phyloP scores from a whole-genome alignment of 495 filamentous ascomycete species.

The Neurospora hispaniola region DNA sequence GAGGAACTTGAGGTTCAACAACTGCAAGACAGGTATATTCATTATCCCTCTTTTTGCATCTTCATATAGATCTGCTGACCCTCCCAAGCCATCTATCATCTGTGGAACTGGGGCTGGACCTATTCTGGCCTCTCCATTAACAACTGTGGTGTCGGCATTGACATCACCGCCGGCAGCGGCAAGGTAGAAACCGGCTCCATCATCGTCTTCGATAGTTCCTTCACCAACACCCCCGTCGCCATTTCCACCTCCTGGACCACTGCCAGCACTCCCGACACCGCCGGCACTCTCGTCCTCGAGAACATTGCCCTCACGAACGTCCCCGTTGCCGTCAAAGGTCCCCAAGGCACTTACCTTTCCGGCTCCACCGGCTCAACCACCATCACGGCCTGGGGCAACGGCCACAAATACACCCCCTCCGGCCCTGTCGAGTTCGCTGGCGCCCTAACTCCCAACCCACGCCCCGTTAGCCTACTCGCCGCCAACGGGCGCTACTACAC shows the following conservation, averaged over 20 bases:
- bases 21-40: constrained; percentile 41
- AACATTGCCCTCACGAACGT: constrained; percentile 58
- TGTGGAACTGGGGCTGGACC: constrained; percentile 47
- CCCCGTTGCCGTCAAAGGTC: constrained; percentile 47
- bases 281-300: constrained; percentile 46
- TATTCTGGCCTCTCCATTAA: constrained; percentile 49
- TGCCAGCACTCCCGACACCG: constrained; percentile 37
- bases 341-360: constrained; percentile 41
- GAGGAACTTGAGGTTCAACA: constrained; percentile 57
- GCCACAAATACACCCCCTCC: constrained; percentile 32
- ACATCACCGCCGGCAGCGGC: constrained; percentile 44
- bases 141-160: constrained; percentile 52
- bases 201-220: constrained; percentile 58
- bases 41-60: constrained; percentile 32
- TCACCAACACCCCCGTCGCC: constrained; percentile 58
- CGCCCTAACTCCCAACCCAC: constrained; percentile 26
- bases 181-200: constrained; percentile 61
- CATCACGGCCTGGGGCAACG: constrained; percentile 41
- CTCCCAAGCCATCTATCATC: constrained; percentile 40
- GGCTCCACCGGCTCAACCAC: constrained; percentile 45
- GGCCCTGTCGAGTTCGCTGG: constrained; percentile 26
- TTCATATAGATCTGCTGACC: constrained; percentile 28
- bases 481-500: constrained; percentile 35
- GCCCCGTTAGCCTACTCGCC: constrained; percentile 27
- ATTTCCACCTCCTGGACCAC: constrained; percentile 54